Conservation (phyloP, 2,329 filamentous ascomycete genomes). For the Nemania abortiva region DNA sequence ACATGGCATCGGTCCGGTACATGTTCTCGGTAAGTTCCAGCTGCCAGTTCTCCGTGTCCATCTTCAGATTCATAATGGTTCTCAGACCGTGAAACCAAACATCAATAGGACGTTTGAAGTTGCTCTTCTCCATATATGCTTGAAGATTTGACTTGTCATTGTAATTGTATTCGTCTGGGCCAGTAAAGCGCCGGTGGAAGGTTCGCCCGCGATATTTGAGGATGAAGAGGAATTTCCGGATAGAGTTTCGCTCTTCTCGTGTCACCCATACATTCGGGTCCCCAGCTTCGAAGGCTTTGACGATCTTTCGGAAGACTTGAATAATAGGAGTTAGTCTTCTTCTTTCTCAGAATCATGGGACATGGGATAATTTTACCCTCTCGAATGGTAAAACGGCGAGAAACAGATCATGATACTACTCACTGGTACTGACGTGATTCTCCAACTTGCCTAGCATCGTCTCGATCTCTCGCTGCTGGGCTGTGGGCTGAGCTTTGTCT, state of each 20-base stretch:
- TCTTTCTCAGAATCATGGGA: not conserved
- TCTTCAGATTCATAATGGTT: constrained; percentile 47
- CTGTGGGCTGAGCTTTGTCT: constrained; percentile 36
- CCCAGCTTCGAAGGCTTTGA: constrained; percentile 37
- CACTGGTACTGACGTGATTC: constrained; percentile 32
- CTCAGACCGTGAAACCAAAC: constrained; percentile 50
- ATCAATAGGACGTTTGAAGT: constrained; percentile 45
- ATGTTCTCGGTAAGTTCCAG: constrained; percentile 42
- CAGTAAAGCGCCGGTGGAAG: constrained; percentile 52
- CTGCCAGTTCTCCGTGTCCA: constrained; percentile 46
- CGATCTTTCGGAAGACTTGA: constrained; percentile 39
- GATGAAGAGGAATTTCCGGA: constrained; percentile 61
- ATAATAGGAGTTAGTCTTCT: not conserved
- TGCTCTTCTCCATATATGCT: constrained; percentile 45
- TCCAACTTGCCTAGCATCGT: constrained; percentile 46
- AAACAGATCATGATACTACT: constrained; percentile 7
- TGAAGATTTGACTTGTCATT: constrained; percentile 43
- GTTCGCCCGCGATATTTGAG: constrained; percentile 57
- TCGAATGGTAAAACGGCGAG: not conserved
- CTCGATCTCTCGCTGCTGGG: constrained; percentile 45
- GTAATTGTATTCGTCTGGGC: constrained; percentile 49
- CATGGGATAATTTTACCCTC: not conserved
- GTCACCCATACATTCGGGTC: constrained; percentile 33
- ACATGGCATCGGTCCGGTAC: constrained; percentile 45
- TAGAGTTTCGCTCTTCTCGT: constrained; percentile 47